Base-by-base conservation (phyloP, 371 early-diverging fungal species). In the Hamiltosporidium tvaerminnensis region DNA sequence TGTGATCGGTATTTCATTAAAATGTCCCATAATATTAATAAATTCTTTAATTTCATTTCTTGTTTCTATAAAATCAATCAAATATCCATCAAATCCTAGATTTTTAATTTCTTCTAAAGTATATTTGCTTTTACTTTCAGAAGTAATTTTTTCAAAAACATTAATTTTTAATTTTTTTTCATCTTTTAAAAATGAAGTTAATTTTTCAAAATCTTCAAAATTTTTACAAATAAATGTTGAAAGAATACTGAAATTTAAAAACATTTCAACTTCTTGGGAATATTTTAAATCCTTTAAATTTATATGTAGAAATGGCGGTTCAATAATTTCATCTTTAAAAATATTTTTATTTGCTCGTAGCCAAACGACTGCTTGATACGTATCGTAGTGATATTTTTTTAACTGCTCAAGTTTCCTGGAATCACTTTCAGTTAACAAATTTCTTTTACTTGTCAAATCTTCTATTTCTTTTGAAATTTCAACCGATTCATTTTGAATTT, bases 211-310 rank as follows among this genome's bases (percentile, higher is more conserved):
- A 57, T 74, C 73, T 33, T 71, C 53, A 30, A 16, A 1, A 30
- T 57, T 60, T 59, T 72, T 69, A 53, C 73, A 76, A 16, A 79
- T 68, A 71, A 79, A 79, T 2, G 75, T 65, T 0, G 77, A 69
- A 10, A 79, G 63, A 5, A 68, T 59, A 39, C 75, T 75, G 38
- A 74, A 66, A 44, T 55, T 64, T 23, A 77, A 49, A 41, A 76
- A 71, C 32, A 65, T 70, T 63, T 73, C 71, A 33, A 79, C 53
- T 58, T 79, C 76, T 41, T 49, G 30, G 4, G 38, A 33, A 59
- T 62, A 79, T 9, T 67, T 67, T 38, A 63, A 61, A 34, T 70
- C 57, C 30, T 44, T 69, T 23, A 79, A 59, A 23, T 64, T 65
- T 47, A 79, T 32, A 16, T 63, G 53, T 39, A 79, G 57, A 60